phyloP scores from a whole-genome alignment of 371 early-diverging fungal species.

The Syncephalastrum monosporum region DNA sequence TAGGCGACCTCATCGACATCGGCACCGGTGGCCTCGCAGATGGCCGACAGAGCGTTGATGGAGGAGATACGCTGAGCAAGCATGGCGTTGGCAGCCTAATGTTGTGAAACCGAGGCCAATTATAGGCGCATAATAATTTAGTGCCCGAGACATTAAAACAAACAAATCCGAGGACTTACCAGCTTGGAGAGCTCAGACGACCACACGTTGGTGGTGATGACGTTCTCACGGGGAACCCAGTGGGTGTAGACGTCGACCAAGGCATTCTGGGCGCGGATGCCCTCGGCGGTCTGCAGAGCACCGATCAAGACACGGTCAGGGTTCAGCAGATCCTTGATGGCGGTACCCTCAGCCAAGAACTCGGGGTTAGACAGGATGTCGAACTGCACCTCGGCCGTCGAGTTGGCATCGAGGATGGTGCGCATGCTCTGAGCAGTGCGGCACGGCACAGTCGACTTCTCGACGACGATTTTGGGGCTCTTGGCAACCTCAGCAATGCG shows the following conservation, averaged over 20 bases:
- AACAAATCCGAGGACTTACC: constrained; percentile 40
- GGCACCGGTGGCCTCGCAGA: constrained; percentile 96
- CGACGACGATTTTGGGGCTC: constrained; percentile 88
- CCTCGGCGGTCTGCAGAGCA: constrained; percentile 75
- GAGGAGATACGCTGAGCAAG: constrained; percentile 95
- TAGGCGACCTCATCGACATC: constrained; percentile 94
- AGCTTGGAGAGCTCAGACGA: constrained; percentile 92
- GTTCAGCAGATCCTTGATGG: constrained; percentile 78
- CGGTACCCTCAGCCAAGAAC: constrained; percentile 96
- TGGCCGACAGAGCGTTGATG: constrained; percentile 89
- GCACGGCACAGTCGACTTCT: constrained; percentile 96
- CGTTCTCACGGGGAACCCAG: constrained; percentile 84
- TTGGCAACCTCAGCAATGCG: constrained; percentile 86
- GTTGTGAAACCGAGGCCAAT: not conserved
- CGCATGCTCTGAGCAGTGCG: constrained; percentile 90
- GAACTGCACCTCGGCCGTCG: constrained; percentile 69
- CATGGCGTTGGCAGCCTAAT: constrained; percentile 90
- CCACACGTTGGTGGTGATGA: constrained; percentile 94
- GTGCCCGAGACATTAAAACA: not conserved
- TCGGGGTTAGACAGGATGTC: constrained; percentile 95
- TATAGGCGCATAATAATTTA: not conserved
- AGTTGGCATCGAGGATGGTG: constrained; percentile 85
- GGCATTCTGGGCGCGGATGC: constrained; percentile 74
- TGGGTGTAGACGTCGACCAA: constrained; percentile 78
- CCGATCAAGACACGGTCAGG: constrained; percentile 97